Percentiles rank a stretch among this genome's conserved stretches.
Conservation (phyloP, 768 basidiomycete genomes). For the Leccinum subtestaceum region DNA sequence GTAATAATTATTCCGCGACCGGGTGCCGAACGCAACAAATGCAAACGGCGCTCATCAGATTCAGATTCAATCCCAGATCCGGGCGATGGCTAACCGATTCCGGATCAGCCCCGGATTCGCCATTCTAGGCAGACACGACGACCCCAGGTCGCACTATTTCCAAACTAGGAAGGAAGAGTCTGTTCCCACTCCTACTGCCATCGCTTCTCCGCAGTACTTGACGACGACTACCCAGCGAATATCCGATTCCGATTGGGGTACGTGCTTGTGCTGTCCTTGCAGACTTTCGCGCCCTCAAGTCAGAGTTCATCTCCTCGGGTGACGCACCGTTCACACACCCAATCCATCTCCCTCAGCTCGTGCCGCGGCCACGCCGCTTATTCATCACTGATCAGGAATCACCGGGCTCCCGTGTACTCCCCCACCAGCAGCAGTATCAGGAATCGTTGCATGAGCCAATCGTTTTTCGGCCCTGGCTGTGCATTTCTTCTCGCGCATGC, state of each 20-base stretch:
- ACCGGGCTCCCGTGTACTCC: slow-evolving; percentile 18
- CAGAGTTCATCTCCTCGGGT: slow-evolving; percentile 21
- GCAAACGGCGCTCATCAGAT: slow-evolving; percentile 38
- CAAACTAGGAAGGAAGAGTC: not conserved
- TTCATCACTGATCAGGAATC: slow-evolving; percentile 7
- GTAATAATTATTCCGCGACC: slow-evolving; percentile 41
- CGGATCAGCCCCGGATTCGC: slow-evolving; percentile 32
- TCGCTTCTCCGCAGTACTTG: slow-evolving; percentile 27
- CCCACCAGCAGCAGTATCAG: slow-evolving; percentile 8
- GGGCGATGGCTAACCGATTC: slow-evolving; percentile 17
- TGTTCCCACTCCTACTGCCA: slow-evolving; percentile 18
- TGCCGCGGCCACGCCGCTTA: slow-evolving; percentile 8
- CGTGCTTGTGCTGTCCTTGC: not conserved
- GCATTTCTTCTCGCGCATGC: slow-evolving; percentile 1
- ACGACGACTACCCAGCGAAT: slow-evolving; percentile 16
- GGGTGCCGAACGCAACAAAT: slow-evolving; percentile 37
- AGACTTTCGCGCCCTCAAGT: not conserved
- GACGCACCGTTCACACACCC: slow-evolving; percentile 12
- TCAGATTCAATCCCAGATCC: slow-evolving; percentile 25
- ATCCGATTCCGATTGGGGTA: not conserved
- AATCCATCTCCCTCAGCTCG: not conserved
- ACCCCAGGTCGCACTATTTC: slow-evolving; percentile 1
- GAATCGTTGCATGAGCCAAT: slow-evolving; percentile 4
- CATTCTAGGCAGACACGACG: not conserved
- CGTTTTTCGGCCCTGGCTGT: slow-evolving; percentile 1